These are phyloP conservation scores for Roridomyces roridus DNA, from an alignment of 768 basidiomycete genomes.

Conservation along the genomic window DNA sequence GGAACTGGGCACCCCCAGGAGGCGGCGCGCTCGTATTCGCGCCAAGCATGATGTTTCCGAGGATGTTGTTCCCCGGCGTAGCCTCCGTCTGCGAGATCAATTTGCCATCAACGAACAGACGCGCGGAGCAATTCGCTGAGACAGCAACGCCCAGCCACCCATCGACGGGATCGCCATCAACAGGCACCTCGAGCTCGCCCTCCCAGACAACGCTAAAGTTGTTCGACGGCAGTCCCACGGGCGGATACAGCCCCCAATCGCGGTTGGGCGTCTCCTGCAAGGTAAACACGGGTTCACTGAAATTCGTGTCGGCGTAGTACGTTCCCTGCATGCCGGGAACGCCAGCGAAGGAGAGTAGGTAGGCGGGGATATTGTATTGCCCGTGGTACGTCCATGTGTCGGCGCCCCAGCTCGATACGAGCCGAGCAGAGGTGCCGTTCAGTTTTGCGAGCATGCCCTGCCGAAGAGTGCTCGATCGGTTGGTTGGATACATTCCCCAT, in stretches of 20 bases:
- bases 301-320: constrained; percentile 31
- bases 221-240: constrained; percentile 31
- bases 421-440: constrained; percentile 7
- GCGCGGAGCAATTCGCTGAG: constrained; percentile 29
- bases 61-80: constrained; percentile 24
- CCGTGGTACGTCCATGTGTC: constrained; percentile 32
- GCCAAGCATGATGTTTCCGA: constrained; percentile 27
- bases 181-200: constrained; percentile 29
- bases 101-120: constrained; percentile 27
- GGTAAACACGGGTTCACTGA: constrained; percentile 25
- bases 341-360: constrained; percentile 27
- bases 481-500: constrained; percentile 29
- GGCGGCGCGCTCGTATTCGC: constrained; percentile 23
- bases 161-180: constrained; percentile 21
- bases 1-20: constrained; percentile 26
- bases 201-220: constrained; percentile 35
- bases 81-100: constrained; percentile 26
- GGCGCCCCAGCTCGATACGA: constrained; percentile 29
- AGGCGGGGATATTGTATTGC: constrained; percentile 31
- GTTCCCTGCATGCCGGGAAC: constrained; percentile 23
- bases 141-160: constrained; percentile 32
- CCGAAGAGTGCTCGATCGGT: constrained; percentile 26
- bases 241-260: constrained; percentile 34
- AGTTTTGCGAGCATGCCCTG: constrained; percentile 26
- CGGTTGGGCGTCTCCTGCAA: constrained; percentile 29